Base-by-base conservation (phyloP, 2,329 filamentous ascomycete species). In the Cercospora janseana region DNA sequence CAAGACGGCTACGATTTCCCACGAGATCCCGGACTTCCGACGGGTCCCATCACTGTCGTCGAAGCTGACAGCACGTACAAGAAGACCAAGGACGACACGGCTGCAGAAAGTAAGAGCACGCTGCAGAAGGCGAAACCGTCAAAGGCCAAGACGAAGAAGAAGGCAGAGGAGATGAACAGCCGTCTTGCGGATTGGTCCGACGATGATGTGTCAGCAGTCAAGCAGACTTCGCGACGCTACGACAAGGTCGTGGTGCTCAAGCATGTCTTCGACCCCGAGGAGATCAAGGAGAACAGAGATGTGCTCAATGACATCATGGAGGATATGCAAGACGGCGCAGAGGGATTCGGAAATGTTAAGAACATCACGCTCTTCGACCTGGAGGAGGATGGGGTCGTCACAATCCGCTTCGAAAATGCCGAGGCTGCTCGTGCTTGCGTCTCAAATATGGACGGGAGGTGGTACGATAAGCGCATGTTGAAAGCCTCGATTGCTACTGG, bases 101-200 rank as follows among this genome's bases (percentile, higher is more conserved):
- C 57, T n/a, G 49, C 52, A 6, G 54, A 50, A 8, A 55, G 41
- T 71, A 75, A 37, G 63, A 69, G 24, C 32, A 23, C 50, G 21
- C n/a, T 15, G 10, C 12, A 32, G n/a, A 55, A 63, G 29, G 55
- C 58, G 4, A 75, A 74, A 51, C 73, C 75, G 6, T 54, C 55
- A 70, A 84, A 87, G 68, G 61, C 67, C 9, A 95, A 95, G 73
- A 87, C 94, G 52, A 95, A 95, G 66, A 86, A 84, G 70, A 91
- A 91, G 70, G 92, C 88, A 0, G 87, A 95, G 68, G 93, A 92
- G 67, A 77, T 97, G 61, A 88, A 92, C 58, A 76, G 89, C 41
- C 91, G 92, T 71, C 81, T 97, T 26, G 87, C 90, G 3, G 91
- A 97, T 69, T 98, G 93, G 93, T 87, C 89, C 64, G 87, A 89